Evolutionary conservation across 805 yeast genomes (phyloP), one percentile per base, ranked within the genome.

Genomic region (Wickerhamiella nectarea): DNA sequence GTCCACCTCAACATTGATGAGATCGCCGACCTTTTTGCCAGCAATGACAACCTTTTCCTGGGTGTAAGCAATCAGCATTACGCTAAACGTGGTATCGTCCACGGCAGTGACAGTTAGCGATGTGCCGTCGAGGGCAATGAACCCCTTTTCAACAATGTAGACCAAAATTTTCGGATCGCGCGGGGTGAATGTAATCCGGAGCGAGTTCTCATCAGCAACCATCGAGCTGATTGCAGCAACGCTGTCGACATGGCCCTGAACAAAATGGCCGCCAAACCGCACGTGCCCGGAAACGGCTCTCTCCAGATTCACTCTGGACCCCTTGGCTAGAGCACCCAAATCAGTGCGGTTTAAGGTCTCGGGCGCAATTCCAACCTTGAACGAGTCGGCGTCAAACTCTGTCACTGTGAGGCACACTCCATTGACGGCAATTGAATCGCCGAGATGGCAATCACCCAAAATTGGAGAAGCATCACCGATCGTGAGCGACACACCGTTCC

Each of bases 221-320:
- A 62, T 68, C 0, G 62, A 59, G 1, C 71, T 69, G 33, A 89
- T 79, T 28, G 59, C 61, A 2, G 95, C 95, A 28, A 79, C 70
- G 0, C 95, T 83, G 59, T 91, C 99, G 22, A 91, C 85, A 64
- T 91, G 99, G 5, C 98, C 99, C 52, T 91, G 98, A 2, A 91
- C 99, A 50, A 89, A 75, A 61, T 91, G 99, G 0, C 99, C 99
- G 19, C 99, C 99, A 55, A 87, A 75, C 50, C 98, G 69, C 6
- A 77, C 83, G 43, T 82, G 84, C 11, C 76, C 76, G 2, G 77
- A 68, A 25, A 91, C 85, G 0, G 99, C 99, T 47, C 99, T 70
- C 61, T 91, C 99, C 48, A 89, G 67, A 58, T 91, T 89, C 17
- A 91, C 95, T 46, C 68, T 70, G 15, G 72, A 59, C 1, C 84